A percentile compares a stretch with the other conserved stretches of the same genome.
Conservation (phyloP, 2,329 filamentous ascomycete species). For the Setomelanomma holmii region DNA sequence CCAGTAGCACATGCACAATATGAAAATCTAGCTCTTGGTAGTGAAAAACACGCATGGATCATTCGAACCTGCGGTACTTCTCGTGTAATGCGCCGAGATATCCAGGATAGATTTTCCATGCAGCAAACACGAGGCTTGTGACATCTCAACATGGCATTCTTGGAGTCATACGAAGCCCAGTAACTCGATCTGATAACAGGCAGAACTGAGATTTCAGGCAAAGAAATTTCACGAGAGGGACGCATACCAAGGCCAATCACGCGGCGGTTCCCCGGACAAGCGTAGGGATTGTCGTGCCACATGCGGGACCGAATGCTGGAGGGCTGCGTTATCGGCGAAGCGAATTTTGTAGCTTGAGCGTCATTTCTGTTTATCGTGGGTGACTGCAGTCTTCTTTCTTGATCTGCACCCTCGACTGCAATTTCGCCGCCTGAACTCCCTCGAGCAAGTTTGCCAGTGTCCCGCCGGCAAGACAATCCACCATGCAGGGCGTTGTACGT, state of each 20-base stretch:
- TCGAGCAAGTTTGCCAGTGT: constrained; percentile 28
- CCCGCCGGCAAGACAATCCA: constrained; percentile 33
- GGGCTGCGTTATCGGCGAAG: constrained; percentile 41
- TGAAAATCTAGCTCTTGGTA: too few relatives aligned
- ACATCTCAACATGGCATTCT: neutral
- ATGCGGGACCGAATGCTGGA: constrained; percentile 22
- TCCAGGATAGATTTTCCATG: too few relatives aligned
- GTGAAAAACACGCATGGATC: too few relatives aligned
- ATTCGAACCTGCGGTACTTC: too few relatives aligned
- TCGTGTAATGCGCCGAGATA: neutral
- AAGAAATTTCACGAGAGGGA: neutral
- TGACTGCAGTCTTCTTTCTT: constrained; percentile 10
- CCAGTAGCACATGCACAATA: too few relatives aligned
- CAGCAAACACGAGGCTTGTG: neutral
- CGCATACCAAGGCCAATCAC: constrained; percentile 15
- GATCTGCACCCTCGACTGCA: constrained; percentile 11
- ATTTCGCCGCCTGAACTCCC: constrained; percentile 19
- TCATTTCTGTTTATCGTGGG: constrained; percentile 16
- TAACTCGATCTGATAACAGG: constrained; percentile 4
- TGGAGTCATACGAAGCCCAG: neutral
- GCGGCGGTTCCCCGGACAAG: constrained; percentile 24
- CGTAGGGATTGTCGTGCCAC: constrained; percentile 23
- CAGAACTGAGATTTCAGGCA: neutral
- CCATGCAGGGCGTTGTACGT: constrained; percentile 50
- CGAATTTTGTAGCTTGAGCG: constrained; percentile 41